These are phyloP conservation scores for Lepiota subincarnata DNA, from an alignment of 768 basidiomycete genomes.

Conservation along the genomic window DNA sequence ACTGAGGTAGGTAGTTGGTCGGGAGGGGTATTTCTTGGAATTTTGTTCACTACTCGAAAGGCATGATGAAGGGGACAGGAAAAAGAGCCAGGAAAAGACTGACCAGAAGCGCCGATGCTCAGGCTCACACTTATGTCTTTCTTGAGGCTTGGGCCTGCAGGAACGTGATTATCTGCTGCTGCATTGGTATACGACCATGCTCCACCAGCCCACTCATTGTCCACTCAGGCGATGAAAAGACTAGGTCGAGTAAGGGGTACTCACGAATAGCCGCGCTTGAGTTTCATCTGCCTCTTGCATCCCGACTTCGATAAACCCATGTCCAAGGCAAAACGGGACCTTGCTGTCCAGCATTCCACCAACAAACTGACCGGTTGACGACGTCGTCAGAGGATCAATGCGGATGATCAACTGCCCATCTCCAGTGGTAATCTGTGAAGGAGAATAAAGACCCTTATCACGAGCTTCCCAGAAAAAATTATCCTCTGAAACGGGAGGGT, in stretches of 20 bases:
- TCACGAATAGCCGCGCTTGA: neutral
- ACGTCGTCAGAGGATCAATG: conserved; percentile 45
- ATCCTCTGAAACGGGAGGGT: conserved; percentile 30
- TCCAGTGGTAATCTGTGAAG: conserved; percentile 57
- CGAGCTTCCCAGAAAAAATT: conserved; percentile 69
- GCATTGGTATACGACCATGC: conserved; percentile 3
- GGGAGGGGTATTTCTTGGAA: neutral
- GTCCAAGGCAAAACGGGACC: conserved; percentile 16
- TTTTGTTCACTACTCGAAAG: neutral
- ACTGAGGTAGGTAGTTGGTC: neutral
- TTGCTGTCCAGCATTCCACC: conserved; percentile 12
- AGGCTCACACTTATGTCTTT: neutral
- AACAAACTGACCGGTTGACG: neutral
- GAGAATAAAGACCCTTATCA: conserved; percentile 76
- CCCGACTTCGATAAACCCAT: conserved; percentile 20
- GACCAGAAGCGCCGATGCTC: conserved; percentile 5
- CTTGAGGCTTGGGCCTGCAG: neutral
- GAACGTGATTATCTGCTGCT: neutral
- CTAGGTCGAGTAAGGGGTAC: neutral
- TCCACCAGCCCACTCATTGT: conserved; percentile 6
- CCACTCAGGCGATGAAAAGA: neutral
- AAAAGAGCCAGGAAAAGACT: neutral
- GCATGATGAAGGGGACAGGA: no score
- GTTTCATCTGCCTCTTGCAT: neutral
- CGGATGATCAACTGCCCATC: conserved; percentile 66